Base-by-base conservation (phyloP, 768 basidiomycete species). In the Russula compacta region DNA sequence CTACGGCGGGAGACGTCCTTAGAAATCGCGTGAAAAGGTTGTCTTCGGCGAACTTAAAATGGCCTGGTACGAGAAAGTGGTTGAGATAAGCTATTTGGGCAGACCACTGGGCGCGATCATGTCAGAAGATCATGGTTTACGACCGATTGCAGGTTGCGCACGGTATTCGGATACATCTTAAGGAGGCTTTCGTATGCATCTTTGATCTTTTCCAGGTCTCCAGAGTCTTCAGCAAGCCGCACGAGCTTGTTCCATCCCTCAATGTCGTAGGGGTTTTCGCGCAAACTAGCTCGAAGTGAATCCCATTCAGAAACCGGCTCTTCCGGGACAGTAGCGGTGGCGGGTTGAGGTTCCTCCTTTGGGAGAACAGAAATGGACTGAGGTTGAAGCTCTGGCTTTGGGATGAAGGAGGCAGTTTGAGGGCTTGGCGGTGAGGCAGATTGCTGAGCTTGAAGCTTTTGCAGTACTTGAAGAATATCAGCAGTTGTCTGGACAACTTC, bases 131-230 rank as follows among this genome's bases (percentile, higher is more conserved):
- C 51, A 66, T 65, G 53, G 68, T 59, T 62, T 51, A 70, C 58
- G 61, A 67, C 61, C 61, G 67, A 58, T 66, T 58, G 71, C 66
- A 60, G 64, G 60, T 56, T 65, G 83, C 89, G 78, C 76, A 98
- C 94, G 67, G 89, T 92, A 73, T 95, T 95, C 19, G 95, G 95
- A 72, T 90, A 95, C 54, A 84, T 84, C 69, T 85, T 82, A 59
- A 95, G 79, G 65, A 98, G 77, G 44, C 81, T 85, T 68, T 92
- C 88, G 72, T 91, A 98, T 15, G 88, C 83, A 48, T 83, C 80
- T 63, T 90, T 83, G 65, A 95, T 86, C 71, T 84, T 85, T 54
- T 86, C 81, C 66, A 92, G 80, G 69, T 95, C 89, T 64, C 84
- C 85, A 39, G 81, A 83, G 59, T 79, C 77, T 74, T 95, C 87